Base-by-base conservation (phyloP, 768 basidiomycete genomes). In the Boletus huronensis region DNA sequence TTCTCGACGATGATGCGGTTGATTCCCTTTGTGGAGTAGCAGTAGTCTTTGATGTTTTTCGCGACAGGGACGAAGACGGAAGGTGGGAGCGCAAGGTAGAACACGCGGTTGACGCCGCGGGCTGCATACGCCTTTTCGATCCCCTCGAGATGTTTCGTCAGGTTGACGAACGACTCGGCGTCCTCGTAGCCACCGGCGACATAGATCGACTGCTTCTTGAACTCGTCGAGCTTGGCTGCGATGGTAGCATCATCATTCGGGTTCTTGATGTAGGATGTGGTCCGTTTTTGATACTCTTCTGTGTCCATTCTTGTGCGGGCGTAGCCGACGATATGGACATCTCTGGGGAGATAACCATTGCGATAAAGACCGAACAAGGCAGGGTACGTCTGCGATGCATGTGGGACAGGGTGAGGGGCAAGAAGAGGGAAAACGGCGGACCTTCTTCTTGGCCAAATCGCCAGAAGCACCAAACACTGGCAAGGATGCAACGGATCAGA, bases 381-480 rank as follows among this genome's bases (percentile, higher is more conserved):
- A 11, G 96, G 96, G 73, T 93, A 89, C 5, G 96, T 98, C 95
- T 97, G 65, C 28, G 32, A 54, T 23, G 41, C 2, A 48, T 8
- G 13, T 60, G 48, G 61, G 52, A 91, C 88, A 87, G 64, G 52
- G 52, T 28, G 40, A 10, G 14, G 23, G 21, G 5, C 13, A 41
- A 25, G 45, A 47, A 19, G 61, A 26, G 16, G 35, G 2, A n/a
- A 25, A 31, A 40, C n/a, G 32, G 46, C 23, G 5, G 84, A 68
- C 94, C 83, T 99, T 99, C 78, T 99, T 99, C 87, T 97, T 96
- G 59, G 96, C 96, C 43, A 99, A 80, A 78, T 99, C 96, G 38
- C 96, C 96, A 52, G 93, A 95, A 3, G 96, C 96, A 53, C 96
- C 96, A 57, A 95, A 83, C 50, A 98, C 95, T 93, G 67, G 47